Base-by-base conservation (phyloP, 2,329 filamentous ascomycete genomes). In the Epichloe amarillans region DNA sequence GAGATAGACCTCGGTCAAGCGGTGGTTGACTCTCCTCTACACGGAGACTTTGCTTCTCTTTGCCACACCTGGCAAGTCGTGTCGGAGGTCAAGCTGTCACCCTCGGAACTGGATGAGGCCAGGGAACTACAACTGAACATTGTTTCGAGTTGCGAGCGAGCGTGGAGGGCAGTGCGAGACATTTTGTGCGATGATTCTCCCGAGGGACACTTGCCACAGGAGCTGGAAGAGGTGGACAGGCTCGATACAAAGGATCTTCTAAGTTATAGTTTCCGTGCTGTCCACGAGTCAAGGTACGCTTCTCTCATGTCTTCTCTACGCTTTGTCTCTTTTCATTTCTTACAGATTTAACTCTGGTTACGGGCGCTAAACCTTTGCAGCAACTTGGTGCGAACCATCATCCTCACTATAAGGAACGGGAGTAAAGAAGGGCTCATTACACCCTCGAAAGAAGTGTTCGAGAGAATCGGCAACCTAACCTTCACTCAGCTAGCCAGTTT, bases 121-220 rank as follows among this genome's bases (percentile, higher is more conserved):
- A 58, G 61, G 30, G 50, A 56, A 1, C 53, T 81, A 1, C 80
- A 84, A 54, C 55, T 64, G 2, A 75, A 78, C 3, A 74, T 89
- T 1, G 68, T 87, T 12, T 59, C 61, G 1, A 73, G 76, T 53
- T 85, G 88, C 52, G 68, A 74, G 46, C 73, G 76, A n/a, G 79
- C 95, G 6, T 98, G 93, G 93, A 60, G 69, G 1, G 76, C 80
- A 26, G 88, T 96, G 5, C 79, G 79, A 58, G 76, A 82, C 49
- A 80, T 94, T 4, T 76, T 98, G 1, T 98, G 93, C 61, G 84
- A 95, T 55, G 93, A 96, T 66, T 95, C 93, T 1, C 93, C 94
- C 0, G 93, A 98, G 67, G 91, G 91, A 0, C 83, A 93, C 64
- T 71, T 88, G 3, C 84, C 83, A 0, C 82, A 90, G 48, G 86